Base-by-base conservation (phyloP, 2,329 filamentous ascomycete genomes). In the Boeremia lycopersici region DNA sequence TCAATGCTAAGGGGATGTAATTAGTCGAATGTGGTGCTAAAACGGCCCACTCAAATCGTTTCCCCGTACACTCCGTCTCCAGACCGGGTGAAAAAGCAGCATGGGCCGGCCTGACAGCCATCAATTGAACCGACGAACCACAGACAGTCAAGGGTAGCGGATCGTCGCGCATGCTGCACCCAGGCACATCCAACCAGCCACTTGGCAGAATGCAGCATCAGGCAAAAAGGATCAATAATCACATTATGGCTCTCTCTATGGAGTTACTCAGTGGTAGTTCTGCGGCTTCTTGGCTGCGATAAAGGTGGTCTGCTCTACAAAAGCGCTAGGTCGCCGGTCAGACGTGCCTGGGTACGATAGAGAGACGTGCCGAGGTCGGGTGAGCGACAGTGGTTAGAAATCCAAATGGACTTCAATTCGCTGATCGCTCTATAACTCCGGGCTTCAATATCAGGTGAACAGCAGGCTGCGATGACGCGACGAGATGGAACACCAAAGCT, bases 21-120 rank as follows among this genome's bases (percentile, higher is more conserved):
- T 72, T 69, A 65, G 63, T 56, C 62, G 63, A 64, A 68, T 68
- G 55, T 63, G 55, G 63, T 65, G 53, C 62, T 60, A 66, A 59
- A 65, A 55, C 58, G 61, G 63, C 51, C 63, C 67, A 69, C 60
- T 70, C 61, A 64, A 64, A 60, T 61, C 55, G 52, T 53, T 63
- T 68, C 62, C 64, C 65, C 69, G 64, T 68, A 60, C 61, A 58
- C 62, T 56, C 29, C 54, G 44, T 61, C 51, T 64, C 64, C 70
- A 69, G 55, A 62, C 67, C 70, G 70, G 72, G 64, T 73, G 70
- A 73, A 74, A 64, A 40, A 49, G 52, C 52, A 62, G 38, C 62
- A 64, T 59, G 57, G 59, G 59, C 47, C 59, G 53, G 48, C 53
- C 58, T 23, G 65, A 61, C 62, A 56, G 54, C 61, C 56, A 67